Base-by-base conservation (phyloP, 495 filamentous ascomycete species). In the Penicillium desertorum region DNA sequence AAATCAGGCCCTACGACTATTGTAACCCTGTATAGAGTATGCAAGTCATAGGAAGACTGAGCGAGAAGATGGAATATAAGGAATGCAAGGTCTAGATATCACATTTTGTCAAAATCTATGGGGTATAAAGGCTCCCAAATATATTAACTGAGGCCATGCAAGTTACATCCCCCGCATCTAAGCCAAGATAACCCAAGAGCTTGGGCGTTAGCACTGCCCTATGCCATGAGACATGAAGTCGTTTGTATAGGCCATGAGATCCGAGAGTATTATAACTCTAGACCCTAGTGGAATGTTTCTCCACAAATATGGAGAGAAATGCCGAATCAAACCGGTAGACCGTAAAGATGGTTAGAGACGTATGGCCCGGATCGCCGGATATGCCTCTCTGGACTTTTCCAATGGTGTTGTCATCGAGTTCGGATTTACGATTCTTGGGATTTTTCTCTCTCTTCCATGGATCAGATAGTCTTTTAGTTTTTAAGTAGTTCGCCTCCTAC, bases 311-410 rank as follows among this genome's bases (percentile, higher is more conserved):
- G 17, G 46, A 16, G 9, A 48, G 9, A 22, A 54, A 46, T 27
- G 44, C 53, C 53, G 53, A 46, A 14, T 8, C 8, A 45, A 37
- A 16, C 30, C 42, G 20, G 22, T 55, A 23, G 34, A 47, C 43
- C n/a, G 30, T 41, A 36, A 25, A 19, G 16, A 50, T 29, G 27
- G 7, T 34, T 19, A 48, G 36, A 53, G 22, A 42, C 20, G 43
- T 48, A 51, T 63, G 53, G 59, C 8, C 53, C 65, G 67, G 67
- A 70, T 68, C 63, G 65, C 64, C 64, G 64, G 67, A 65, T 59
- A 45, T 30, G 44, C 25, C 36, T 17, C 16, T 5, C 23, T 25
- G 23, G 16, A 45, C 42, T 50, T 39, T 57, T 29, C 42, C 58
- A 59, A 60, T 69, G 62, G 62, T 67, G 64, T 65, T 65, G 64